Evolutionary conservation across 2,329 filamentous ascomycete species (phyloP).

Genomic region (Cercospora zeina): DNA sequence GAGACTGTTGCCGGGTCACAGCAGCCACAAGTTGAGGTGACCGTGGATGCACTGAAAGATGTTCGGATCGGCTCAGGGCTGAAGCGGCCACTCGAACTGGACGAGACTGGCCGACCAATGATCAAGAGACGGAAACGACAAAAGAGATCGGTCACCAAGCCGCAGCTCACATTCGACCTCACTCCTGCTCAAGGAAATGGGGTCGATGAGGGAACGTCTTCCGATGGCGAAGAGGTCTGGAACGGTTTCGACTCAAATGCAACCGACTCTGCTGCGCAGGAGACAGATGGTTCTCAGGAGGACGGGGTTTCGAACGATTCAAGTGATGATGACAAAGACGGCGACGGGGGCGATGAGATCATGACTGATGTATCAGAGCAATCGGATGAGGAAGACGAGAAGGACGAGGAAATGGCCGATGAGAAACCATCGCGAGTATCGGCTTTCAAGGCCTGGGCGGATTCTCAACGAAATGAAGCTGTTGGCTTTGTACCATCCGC

Average conservation of each 20-base stretch:
- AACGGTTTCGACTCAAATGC: conserved; percentile 18
- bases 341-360: background rate
- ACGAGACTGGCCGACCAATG: conserved; percentile 75
- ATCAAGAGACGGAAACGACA: conserved; percentile 72
- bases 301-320: conserved; percentile 6
- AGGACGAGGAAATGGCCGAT: conserved; percentile 8
- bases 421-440: conserved; percentile 53
- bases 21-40: conserved; percentile 1
- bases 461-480: conserved; percentile 79
- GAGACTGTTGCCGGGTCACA: background rate
- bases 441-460: conserved; percentile 93
- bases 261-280: conserved; percentile 9
- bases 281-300: background rate
- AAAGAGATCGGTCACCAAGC: conserved; percentile 45
- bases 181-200: conserved; percentile 5
- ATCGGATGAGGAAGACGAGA: conserved; percentile 36
- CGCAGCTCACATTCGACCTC: conserved; percentile 7
- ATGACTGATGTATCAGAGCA: conserved; percentile 32
- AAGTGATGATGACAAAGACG: background rate
- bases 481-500: conserved; percentile 65
- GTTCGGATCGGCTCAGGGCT: conserved; percentile 68
- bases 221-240: conserved; percentile 15
- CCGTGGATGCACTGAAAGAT: background rate
- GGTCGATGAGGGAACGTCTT: background rate
- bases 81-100: conserved; percentile 80